phyloP scores from a whole-genome alignment of 108 stramenopile species.

The Fragilaria radians region DNA sequence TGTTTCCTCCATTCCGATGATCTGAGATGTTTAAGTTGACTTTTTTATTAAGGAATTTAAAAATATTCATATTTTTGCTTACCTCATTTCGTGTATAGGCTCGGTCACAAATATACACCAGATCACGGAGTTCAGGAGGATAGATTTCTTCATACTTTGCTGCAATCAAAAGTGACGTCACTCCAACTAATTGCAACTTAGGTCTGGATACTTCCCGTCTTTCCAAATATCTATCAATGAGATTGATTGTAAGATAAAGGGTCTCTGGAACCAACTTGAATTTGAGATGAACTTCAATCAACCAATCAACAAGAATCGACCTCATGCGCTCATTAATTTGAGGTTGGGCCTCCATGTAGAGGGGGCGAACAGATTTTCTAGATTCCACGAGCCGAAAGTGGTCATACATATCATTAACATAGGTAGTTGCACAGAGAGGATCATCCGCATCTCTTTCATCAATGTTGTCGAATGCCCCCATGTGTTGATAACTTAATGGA shows the following conservation, averaged over 20 bases:
- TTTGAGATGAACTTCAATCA: constrained; percentile 93
- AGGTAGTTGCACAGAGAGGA: constrained; percentile 91
- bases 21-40: constrained; percentile 52
- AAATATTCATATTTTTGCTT: constrained; percentile 1
- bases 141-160: constrained; percentile 99
- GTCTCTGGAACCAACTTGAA: constrained; percentile 89
- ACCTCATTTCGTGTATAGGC: constrained; percentile 47
- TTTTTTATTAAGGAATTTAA: not conserved
- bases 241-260: constrained; percentile 77
- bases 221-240: constrained; percentile 85
- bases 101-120: constrained; percentile 95
- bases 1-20: constrained; percentile 90
- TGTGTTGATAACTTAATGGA: constrained; percentile 58
- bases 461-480: constrained; percentile 83
- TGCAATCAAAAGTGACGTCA: constrained; percentile 93
- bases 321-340: constrained; percentile 91
- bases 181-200: constrained; percentile 95
- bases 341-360: constrained; percentile 51
- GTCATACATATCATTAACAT: constrained; percentile 93
- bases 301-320: constrained; percentile 92
- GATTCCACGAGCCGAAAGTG: constrained; percentile 86
- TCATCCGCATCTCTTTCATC: constrained; percentile 91
- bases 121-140: constrained; percentile 94
- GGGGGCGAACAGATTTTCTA: constrained; percentile 64
- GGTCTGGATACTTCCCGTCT: constrained; percentile 66